These are phyloP conservation scores for Gryganskiella cystojenkinii DNA, from an alignment of 192 early-diverging fungal species.

Conservation along the genomic window DNA sequence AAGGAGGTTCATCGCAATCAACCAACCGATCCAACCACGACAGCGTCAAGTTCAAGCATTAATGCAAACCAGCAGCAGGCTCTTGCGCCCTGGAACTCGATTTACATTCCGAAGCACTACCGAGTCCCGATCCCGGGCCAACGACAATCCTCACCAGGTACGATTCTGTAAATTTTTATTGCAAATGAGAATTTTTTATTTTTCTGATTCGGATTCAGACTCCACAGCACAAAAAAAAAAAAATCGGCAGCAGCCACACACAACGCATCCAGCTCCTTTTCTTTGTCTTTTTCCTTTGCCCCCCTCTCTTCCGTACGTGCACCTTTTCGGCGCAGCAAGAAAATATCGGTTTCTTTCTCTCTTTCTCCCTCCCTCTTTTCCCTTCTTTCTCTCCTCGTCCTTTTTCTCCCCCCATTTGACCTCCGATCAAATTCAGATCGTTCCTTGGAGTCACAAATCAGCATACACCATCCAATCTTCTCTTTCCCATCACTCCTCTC, in stretches of 20 bases:
- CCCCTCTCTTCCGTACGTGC: not conserved
- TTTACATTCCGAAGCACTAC: conserved; percentile 53
- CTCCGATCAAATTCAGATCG: too few species aligned
- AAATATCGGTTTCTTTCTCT: conserved; percentile 8
- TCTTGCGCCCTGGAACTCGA: conserved; percentile 51
- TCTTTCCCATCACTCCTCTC: too few species aligned
- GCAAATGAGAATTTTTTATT: not conserved
- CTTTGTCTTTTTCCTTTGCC: not conserved
- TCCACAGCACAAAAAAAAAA: too few species aligned
- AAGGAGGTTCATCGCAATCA: conserved; percentile 15
- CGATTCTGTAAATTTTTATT: too few species aligned
- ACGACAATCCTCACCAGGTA: conserved; percentile 52
- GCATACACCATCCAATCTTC: too few species aligned
- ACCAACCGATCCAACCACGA: too few species aligned
- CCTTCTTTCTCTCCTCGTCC: not conserved
- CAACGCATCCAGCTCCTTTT: not conserved
- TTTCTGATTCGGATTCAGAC: too few species aligned
- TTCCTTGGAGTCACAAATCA: too few species aligned
- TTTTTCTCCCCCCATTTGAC: not conserved
- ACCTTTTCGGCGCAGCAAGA: not conserved
- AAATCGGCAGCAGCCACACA: not conserved
- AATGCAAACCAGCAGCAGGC: too few species aligned
- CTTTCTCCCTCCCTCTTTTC: not conserved
- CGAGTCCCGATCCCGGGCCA: conserved; percentile 35
- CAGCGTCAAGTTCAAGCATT: too few species aligned